Conservation (phyloP, 495 filamentous ascomycete genomes). For the Podospora australis region DNA sequence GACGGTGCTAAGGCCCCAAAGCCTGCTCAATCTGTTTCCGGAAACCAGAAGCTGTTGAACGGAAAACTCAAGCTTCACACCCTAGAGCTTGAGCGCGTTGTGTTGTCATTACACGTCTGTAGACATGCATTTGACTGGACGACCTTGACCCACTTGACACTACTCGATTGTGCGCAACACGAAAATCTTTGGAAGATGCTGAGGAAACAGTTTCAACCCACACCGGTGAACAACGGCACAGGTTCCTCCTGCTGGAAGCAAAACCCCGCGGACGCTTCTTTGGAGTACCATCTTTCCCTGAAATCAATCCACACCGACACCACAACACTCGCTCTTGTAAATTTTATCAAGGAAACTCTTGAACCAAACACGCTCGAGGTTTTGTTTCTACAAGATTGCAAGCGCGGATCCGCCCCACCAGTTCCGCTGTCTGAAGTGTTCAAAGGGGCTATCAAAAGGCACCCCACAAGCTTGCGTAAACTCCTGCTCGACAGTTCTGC, state of each 20-base stretch:
- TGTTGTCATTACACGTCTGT: constrained; percentile 62
- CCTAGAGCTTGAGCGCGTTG: constrained; percentile 78
- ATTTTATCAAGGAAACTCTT: constrained; percentile 78
- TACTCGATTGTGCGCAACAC: constrained; percentile 72
- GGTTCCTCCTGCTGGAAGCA: too few relatives aligned
- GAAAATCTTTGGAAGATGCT: constrained; percentile 79
- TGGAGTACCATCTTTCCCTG: constrained; percentile 65
- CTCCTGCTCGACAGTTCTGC: constrained; percentile 71
- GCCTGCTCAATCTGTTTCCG: not conserved
- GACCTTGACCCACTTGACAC: constrained; percentile 66
- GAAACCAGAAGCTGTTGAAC: constrained; percentile 26
- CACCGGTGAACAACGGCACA: constrained; percentile 17
- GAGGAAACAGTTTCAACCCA: constrained; percentile 64
- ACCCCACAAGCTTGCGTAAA: constrained; percentile 67
- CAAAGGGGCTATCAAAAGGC: constrained; percentile 63
- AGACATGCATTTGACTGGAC: constrained; percentile 75
- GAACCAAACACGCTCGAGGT: constrained; percentile 81
- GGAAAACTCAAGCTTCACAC: constrained; percentile 63
- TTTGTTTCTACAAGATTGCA: constrained; percentile 74
- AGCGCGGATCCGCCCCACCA: constrained; percentile 40
- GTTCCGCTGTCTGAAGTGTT: constrained; percentile 73
- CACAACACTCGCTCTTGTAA: constrained; percentile 70
- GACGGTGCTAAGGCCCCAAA: not conserved
- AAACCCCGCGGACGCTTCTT: constrained; percentile 18
- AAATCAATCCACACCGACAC: constrained; percentile 78